phyloP scores from a whole-genome alignment of 2,329 filamentous ascomycete species.

The Teratosphaeria gauchensis region DNA sequence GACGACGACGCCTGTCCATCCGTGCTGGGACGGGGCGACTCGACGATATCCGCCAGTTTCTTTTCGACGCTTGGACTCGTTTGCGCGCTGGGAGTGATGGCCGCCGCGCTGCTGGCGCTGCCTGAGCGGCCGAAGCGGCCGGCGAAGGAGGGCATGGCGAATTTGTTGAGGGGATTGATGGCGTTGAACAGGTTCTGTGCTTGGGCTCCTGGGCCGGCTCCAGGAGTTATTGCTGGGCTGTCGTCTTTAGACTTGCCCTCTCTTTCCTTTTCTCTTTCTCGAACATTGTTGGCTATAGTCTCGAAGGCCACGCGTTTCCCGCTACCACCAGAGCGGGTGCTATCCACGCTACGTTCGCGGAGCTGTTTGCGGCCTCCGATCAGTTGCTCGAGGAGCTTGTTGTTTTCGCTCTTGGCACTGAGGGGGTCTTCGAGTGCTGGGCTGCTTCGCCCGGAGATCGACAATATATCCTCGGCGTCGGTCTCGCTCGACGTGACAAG shows the following conservation, averaged over 20 bases:
- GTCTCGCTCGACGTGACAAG: conserved; percentile 46
- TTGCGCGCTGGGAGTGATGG: not conserved
- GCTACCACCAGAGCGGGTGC: conserved; percentile 53
- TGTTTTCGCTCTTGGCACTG: conserved; percentile 21
- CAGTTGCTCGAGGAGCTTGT: conserved; percentile 53
- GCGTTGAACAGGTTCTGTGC: conserved; percentile 16
- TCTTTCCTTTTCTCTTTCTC: not conserved
- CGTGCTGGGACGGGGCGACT: conserved; percentile 10
- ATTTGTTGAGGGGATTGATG: conserved; percentile 28
- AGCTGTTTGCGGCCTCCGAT: conserved; percentile 55
- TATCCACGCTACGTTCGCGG: conserved; percentile 71
- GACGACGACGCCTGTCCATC: not conserved
- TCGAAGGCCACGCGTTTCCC: conserved; percentile 42
- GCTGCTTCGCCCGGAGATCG: conserved; percentile 21
- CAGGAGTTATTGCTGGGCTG: conserved; percentile 5
- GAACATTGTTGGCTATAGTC: not conserved
- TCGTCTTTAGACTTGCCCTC: conserved; percentile 9
- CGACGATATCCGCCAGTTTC: conserved; percentile 19
- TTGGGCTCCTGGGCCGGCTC: conserved; percentile 4
- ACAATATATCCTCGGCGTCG: conserved; percentile 17
- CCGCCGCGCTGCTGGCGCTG: conserved; percentile 13
- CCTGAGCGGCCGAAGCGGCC: conserved; percentile 23
- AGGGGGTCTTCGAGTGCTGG: conserved; percentile 23
- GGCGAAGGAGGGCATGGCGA: conserved; percentile 22
- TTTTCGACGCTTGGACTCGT: conserved; percentile 44